phyloP scores from a whole-genome alignment of 805 yeast species.

The Candida hispaniensis region DNA sequence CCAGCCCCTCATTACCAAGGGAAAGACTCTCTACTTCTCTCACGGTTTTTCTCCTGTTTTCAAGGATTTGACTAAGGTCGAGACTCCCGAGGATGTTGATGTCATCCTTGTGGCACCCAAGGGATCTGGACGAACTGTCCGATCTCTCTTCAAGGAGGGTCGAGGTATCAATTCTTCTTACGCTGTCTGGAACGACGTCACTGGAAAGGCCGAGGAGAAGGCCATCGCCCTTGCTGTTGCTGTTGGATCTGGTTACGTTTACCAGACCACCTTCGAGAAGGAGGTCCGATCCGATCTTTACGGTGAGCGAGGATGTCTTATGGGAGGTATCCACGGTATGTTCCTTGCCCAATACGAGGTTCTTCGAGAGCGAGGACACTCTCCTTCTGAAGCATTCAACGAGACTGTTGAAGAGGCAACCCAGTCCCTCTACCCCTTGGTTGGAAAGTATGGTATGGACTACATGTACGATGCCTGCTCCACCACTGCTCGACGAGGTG shows the following conservation, averaged over 20 bases:
- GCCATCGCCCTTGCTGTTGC: conserved; percentile 98
- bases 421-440: conserved; percentile 96
- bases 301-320: conserved; percentile 99
- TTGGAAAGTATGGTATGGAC: conserved; percentile 99
- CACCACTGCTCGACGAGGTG: conserved; percentile 99
- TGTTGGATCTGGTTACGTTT: conserved; percentile 98
- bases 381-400: conserved; percentile 99
- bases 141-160: conserved; percentile 99
- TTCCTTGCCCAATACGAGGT: conserved; percentile 99
- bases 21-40: conserved; percentile 96
- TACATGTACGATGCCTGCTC: conserved; percentile 99
- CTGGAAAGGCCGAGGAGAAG: conserved; percentile 99
- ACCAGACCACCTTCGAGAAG: conserved; percentile 98
- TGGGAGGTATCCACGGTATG: conserved; percentile 99
- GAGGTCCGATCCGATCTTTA: conserved; percentile 98
- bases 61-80: conserved; percentile 95
- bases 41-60: conserved; percentile 99
- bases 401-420: conserved; percentile 99
- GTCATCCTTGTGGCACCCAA: conserved; percentile 99
- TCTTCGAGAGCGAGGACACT: conserved; percentile 98
- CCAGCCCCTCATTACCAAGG: conserved; percentile 89
- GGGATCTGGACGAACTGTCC: conserved; percentile 99
- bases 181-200: conserved; percentile 98
- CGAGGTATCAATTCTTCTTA: conserved; percentile 99
- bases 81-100: conserved; percentile 87